Evolutionary conservation across 1,139 yeast species (phyloP).

Genomic region (Hansenula lynferdii): DNA sequence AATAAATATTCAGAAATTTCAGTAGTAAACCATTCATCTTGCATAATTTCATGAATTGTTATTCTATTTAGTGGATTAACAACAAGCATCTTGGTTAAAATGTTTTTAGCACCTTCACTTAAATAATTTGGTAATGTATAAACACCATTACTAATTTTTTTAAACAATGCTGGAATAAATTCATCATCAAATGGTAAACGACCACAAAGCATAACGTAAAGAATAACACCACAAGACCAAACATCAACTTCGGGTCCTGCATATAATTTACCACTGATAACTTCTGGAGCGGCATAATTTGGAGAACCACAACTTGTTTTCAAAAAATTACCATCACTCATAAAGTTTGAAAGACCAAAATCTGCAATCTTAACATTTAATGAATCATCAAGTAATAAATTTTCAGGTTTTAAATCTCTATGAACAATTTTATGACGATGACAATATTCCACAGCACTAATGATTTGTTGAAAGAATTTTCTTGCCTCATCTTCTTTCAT

Average conservation of each 20-base stretch:
- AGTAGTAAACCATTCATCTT: slow-evolving; percentile 92
- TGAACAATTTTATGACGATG: slow-evolving; percentile 98
- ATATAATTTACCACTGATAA: slow-evolving; percentile 89
- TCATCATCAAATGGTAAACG: slow-evolving; percentile 97
- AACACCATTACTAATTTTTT: slow-evolving; percentile 92
- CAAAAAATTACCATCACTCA: slow-evolving; percentile 97
- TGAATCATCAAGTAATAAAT: slow-evolving; percentile 83
- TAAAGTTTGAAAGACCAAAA: slow-evolving; percentile 90
- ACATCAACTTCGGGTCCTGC: slow-evolving; percentile 99
- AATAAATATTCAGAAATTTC: slow-evolving; percentile 79
- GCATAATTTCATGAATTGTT: slow-evolving; percentile 90
- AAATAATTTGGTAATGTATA: slow-evolving; percentile 89
- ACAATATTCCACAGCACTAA: slow-evolving; percentile 97
- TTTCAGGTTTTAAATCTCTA: slow-evolving; percentile 94
- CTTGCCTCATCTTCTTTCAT: slow-evolving; percentile 95
- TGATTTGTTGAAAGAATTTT: slow-evolving; percentile 93
- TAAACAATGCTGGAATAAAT: slow-evolving; percentile 92
- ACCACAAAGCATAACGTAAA: slow-evolving; percentile 96
- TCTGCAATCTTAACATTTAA: slow-evolving; percentile 95
- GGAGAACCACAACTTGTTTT: slow-evolving; percentile 98
- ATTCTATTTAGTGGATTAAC: slow-evolving; percentile 96
- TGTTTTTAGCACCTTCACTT: slow-evolving; percentile 81
- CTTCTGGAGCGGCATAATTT: slow-evolving; percentile 98
- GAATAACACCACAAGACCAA: slow-evolving; percentile 97
- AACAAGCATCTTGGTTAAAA: slow-evolving; percentile 89